Conservation (phyloP, 768 basidiomycete species). For the Sutorius australiensis region DNA sequence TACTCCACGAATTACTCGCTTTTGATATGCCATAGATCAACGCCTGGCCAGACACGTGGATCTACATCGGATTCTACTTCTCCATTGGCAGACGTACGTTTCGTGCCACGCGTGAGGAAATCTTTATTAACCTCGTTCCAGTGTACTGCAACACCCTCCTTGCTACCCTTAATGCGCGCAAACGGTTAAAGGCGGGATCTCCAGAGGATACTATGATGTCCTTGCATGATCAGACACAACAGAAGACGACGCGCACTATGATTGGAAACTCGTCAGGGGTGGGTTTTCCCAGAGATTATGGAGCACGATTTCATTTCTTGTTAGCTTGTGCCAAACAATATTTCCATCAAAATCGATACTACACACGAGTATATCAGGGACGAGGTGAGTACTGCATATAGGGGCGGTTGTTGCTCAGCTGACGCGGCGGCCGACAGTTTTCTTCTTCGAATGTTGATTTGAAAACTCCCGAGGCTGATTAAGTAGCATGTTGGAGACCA, state of each 20-base stretch:
- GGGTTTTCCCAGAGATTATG: background rate
- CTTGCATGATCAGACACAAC: conserved; percentile 7
- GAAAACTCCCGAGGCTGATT: conserved; percentile 11
- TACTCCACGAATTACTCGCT: background rate
- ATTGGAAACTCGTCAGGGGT: conserved; percentile 6
- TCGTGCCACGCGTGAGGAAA: background rate
- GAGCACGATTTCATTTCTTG: background rate
- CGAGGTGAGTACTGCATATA: conserved; percentile 17
- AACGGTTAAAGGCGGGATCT: conserved; percentile 36
- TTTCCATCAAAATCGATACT: conserved; percentile 65
- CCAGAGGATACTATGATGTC: conserved; percentile 14
- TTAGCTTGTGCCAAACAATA: conserved; percentile 39
- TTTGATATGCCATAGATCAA: conserved; percentile 37
- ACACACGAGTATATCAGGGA: conserved; percentile 50
- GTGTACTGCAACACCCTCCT: conserved; percentile 62
- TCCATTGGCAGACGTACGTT: conserved; percentile 54
- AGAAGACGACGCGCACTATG: conserved; percentile 1
- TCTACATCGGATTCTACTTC: conserved; percentile 60
- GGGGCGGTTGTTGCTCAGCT: background rate
- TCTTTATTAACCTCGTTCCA: conserved; percentile 16
- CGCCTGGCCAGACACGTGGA: conserved; percentile 44
- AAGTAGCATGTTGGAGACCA: background rate
- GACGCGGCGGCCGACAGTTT: background rate
- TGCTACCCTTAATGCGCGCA: conserved; percentile 54
- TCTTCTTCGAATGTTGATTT: conserved; percentile 1